Evolutionary conservation across 495 filamentous ascomycete genomes (phyloP).

Genomic region (Neurospora sp.): DNA sequence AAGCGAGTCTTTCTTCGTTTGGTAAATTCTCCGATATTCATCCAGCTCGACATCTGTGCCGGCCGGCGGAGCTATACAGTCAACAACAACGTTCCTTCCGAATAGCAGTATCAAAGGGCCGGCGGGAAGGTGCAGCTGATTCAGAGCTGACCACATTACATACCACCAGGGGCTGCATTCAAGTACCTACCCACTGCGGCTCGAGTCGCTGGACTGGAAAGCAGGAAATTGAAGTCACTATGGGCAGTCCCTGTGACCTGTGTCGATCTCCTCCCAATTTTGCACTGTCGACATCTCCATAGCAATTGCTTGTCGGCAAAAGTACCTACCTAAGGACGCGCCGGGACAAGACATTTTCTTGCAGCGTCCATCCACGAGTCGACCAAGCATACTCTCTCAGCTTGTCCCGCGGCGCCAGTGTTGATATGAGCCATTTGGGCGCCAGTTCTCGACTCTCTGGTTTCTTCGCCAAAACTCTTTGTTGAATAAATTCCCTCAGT

Average conservation of each 20-base stretch:
- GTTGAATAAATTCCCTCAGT: fast-evolving
- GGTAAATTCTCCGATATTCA: no score
- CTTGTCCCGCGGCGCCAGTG: background rate
- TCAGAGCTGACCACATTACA: no score
- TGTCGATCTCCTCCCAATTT: background rate
- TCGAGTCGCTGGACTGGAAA: no score
- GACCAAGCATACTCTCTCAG: slow-evolving; percentile 16
- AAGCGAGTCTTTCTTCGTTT: no score
- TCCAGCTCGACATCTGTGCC: no score
- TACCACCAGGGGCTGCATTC: no score
- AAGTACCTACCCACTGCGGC: no score
- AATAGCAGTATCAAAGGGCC: no score
- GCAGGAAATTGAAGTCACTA: no score
- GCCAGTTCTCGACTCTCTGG: background rate
- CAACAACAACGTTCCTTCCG: no score
- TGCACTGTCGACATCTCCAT: slow-evolving; percentile 19
- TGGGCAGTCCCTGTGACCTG: background rate
- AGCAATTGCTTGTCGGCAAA: slow-evolving; percentile 26
- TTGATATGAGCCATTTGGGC: background rate
- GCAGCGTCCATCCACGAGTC: slow-evolving; percentile 34
- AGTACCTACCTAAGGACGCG: slow-evolving; percentile 26
- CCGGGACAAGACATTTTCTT: slow-evolving; percentile 28
- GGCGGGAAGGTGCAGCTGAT: no score
- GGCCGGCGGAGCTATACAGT: no score
- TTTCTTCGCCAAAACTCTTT: background rate